phyloP scores from a whole-genome alignment of 2,329 filamentous ascomycete species.

The Microsporum audouinii region DNA sequence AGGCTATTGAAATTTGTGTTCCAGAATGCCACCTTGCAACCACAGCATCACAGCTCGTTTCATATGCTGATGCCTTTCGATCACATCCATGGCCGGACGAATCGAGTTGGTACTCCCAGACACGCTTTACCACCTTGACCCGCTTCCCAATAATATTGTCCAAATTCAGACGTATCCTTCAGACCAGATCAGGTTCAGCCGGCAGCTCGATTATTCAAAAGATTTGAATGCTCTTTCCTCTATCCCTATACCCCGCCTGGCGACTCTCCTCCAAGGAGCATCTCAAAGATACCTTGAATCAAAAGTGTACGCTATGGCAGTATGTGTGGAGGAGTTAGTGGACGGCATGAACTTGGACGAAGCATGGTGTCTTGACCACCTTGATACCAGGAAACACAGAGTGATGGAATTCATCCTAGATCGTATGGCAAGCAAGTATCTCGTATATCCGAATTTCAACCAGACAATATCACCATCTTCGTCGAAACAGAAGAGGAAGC shows the following conservation, averaged over 20 bases:
- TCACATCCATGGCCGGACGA: conserved; percentile 7
- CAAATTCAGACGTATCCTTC: conserved; percentile 3
- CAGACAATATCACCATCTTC: conserved; percentile 9
- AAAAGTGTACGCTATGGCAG: conserved; percentile 4
- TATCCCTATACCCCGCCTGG: conserved; percentile 8
- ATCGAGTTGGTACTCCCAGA: conserved; percentile 6
- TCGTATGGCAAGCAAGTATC: conserved; percentile 5
- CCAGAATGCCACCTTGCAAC: conserved; percentile 4
- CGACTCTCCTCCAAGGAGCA: conserved; percentile 7
- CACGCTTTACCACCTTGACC: conserved; percentile 10
- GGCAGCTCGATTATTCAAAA: conserved; percentile 9
- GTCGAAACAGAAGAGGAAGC: conserved; percentile 9
- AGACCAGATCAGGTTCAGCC: conserved; percentile 9
- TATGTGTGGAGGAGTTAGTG: conserved; percentile 9
- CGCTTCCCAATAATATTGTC: conserved; percentile 9
- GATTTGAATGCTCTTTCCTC: conserved; percentile 6
- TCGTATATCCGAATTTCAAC: conserved; percentile 5
- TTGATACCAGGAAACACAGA: conserved; percentile 8
- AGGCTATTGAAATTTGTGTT: conserved; percentile 11
- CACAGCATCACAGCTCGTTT: conserved; percentile 8
- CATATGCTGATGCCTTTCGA: conserved; percentile 10
- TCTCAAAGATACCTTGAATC: conserved; percentile 8
- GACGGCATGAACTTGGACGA: conserved; percentile 13
- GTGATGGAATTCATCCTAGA: conserved; percentile 7
- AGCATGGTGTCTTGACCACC: conserved; percentile 9